Evolutionary conservation across 1,284 basidiomycete genomes (phyloP), one percentile per base, ranked within the genome.

Genomic region (Naganishia cerealis): DNA sequence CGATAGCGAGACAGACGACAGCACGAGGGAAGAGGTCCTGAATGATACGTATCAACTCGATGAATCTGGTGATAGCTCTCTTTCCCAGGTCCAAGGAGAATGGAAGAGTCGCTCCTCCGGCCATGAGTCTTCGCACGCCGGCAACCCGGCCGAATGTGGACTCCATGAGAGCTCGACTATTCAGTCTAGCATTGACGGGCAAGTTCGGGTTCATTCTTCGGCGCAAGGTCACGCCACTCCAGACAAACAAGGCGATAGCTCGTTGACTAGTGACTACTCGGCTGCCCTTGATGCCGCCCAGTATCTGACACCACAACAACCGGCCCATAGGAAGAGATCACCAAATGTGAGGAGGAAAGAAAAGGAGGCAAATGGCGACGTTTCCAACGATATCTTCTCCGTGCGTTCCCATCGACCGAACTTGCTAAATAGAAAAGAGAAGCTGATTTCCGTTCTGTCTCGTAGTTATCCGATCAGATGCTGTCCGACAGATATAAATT

Each of bases 401-500:
- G 70, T 71, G 36, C 36, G 67, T 69, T 3, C 33, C 16, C 36
- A 12, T 13, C 21, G 10, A 6, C 36, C 6, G 10, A n/a, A 18
- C 26, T 38, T 24, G n/a, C 18, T 29, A 15, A 18, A 12, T 18
- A 8, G 24, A 7, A 21, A n/a, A 54, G 57, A 29, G 57, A n/a
- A 29, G 21, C 12, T 57, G 21, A 15, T 16, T 21, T 36, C 10
- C 36, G 13, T 29, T 59, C 16, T 39, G 16, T 33, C 33, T 38
- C 65, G 18, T 53, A 65, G 61, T 63, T 81, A 16, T 71, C 75
- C 5, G 79, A 81, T 67, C 65, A 76, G 13, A 74, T 78, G 67
- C 72, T 81, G 2, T 57, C 65, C 3, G 72, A 75, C 13, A 68
- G 75, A 18, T 79, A 78, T 70, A 59, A 65, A 9, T 81, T 81